These are phyloP conservation scores for Tephrocybe sp. DNA, from an alignment of 768 basidiomycete species.

Conservation along the genomic window DNA sequence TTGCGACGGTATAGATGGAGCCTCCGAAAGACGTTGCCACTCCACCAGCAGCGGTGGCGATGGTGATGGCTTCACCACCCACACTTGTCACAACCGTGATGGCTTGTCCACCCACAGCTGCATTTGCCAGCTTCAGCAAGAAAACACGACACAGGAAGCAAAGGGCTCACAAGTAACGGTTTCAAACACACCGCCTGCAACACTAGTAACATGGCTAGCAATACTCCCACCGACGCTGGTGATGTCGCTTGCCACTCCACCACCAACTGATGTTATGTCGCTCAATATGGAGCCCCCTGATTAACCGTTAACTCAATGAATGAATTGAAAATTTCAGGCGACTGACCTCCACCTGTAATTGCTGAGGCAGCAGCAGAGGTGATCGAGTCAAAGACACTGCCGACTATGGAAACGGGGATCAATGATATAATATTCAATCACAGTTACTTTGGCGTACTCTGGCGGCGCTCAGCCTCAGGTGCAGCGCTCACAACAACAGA, in stretches of 20 bases:
- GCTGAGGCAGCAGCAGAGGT: constrained; percentile 34
- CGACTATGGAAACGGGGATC: constrained; percentile 26
- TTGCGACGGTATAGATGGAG: constrained; percentile 51
- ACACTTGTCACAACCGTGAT: constrained; percentile 57
- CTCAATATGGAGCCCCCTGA: constrained; percentile 38
- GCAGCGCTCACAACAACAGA: constrained; percentile 35
- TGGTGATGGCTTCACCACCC: constrained; percentile 60
- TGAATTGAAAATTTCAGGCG: not conserved
- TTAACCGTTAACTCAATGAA: not conserved
- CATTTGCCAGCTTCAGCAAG: constrained; percentile 16
- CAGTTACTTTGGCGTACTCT: constrained; percentile 32
- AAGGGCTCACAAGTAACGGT: constrained; percentile 41
- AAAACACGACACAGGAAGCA: constrained; percentile 6
- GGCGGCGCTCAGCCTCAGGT: constrained; percentile 39
- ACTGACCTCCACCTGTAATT: constrained; percentile 29
- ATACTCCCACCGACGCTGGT: constrained; percentile 28
- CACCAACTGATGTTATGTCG: constrained; percentile 26
- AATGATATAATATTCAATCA: not conserved
- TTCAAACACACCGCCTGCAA: constrained; percentile 32
- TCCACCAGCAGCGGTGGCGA: constrained; percentile 44
- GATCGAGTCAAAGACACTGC: constrained; percentile 36
- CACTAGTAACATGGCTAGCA: constrained; percentile 29
- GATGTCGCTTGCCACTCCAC: constrained; percentile 26
- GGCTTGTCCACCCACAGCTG: constrained; percentile 55
- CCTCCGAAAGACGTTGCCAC: constrained; percentile 53